Base-by-base conservation (phyloP, 2,329 filamentous ascomycete genomes). In the Penicillium sp. region DNA sequence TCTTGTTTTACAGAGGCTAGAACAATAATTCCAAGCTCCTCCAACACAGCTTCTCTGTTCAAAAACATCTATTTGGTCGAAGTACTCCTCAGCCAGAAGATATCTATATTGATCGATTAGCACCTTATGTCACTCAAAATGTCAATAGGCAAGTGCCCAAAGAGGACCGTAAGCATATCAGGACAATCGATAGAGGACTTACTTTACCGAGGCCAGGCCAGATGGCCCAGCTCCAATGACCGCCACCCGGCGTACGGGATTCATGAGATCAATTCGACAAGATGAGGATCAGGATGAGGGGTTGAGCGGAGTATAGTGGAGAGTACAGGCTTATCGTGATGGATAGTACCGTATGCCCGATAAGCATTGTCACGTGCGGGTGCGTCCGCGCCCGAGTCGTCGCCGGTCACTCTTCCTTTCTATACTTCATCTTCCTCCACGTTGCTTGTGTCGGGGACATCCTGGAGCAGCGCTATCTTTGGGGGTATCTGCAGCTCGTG, bases 21-120 rank as follows among this genome's bases (percentile, higher is more conserved):
- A 75, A 57, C 81, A 85, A 70, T 95, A 91, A 65, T 90, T 87
- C 93, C 93, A 97, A 9, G 94, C 83, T 2, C 94, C 93, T 52
- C 91, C 93, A 6, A 88, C 82, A 44, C 83, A 80, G 42, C 80
- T 76, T 59, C 90, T 85, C 71, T 96, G 90, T 72, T 97, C 94
- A 65, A 88, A 95, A 36, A 96, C 72, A 54, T 85, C 82, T 54
- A 97, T 85, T 28, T 77, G 81, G 12, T 84, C 74, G 65, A 94
- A 94, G 1, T 68, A 77, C 65, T 79, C 87, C 63, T 88, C 90
- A 0, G 87, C 89, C 10, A 82, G 69, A 16, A 96, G 79, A 65
- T 92, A 92, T 60, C 81, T 84, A 50, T 34, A 9, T 13, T 18
- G 7, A 56, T 71, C n/a, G 69, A 13, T 39, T 12, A 39, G 18